A percentile compares a stretch with the other conserved stretches of the same genome.
Evolutionary conservation across 768 basidiomycete genomes (phyloP).

Genomic region (Erythrobasidium yunnanense): DNA sequence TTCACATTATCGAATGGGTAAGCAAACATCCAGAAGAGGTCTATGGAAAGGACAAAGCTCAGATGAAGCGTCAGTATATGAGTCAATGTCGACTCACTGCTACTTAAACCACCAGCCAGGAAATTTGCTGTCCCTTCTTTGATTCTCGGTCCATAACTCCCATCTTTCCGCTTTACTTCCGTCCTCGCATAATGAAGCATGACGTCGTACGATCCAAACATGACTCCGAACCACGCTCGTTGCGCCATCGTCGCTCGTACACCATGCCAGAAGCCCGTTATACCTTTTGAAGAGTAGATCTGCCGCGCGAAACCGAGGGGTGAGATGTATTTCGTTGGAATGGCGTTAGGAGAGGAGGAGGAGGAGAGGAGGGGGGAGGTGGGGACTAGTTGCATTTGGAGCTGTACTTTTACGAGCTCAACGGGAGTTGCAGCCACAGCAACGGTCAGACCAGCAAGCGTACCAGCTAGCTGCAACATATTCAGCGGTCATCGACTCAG

Average conservation of each 20-base stretch:
- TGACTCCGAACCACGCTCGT: slow-evolving; percentile 52
- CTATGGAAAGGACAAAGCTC: slow-evolving; percentile 48
- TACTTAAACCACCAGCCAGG: slow-evolving; percentile 42
- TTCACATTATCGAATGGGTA: slow-evolving; percentile 73
- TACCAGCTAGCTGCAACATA: slow-evolving; percentile 48
- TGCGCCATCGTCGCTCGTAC: slow-evolving; percentile 62
- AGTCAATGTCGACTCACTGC: slow-evolving; percentile 37
- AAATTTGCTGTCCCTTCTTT: slow-evolving; percentile 40
- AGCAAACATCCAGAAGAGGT: slow-evolving; percentile 58
- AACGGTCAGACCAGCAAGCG: slow-evolving; percentile 62
- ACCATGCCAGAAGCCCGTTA: slow-evolving; percentile 62
- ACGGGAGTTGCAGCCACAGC: slow-evolving; percentile 62
- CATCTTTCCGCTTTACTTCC: slow-evolving; percentile 55
- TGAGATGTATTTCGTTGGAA: slow-evolving; percentile 46
- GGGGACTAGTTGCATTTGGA: slow-evolving; percentile 64
- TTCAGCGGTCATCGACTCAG: neutral
- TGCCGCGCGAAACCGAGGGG: slow-evolving; percentile 58
- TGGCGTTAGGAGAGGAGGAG: slow-evolving; percentile 38
- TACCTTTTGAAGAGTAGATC: slow-evolving; percentile 54
- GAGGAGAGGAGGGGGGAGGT: slow-evolving; percentile 37
- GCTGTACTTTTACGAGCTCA: slow-evolving; percentile 66
- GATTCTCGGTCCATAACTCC: slow-evolving; percentile 39
- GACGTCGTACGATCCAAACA: slow-evolving; percentile 42
- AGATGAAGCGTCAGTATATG: neutral
- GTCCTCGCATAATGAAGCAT: slow-evolving; percentile 38